A percentile compares a stretch with the other conserved stretches of the same genome.
Evolutionary conservation across 1,284 basidiomycete species (phyloP).

Genomic region (Rhodofomes roseus): DNA sequence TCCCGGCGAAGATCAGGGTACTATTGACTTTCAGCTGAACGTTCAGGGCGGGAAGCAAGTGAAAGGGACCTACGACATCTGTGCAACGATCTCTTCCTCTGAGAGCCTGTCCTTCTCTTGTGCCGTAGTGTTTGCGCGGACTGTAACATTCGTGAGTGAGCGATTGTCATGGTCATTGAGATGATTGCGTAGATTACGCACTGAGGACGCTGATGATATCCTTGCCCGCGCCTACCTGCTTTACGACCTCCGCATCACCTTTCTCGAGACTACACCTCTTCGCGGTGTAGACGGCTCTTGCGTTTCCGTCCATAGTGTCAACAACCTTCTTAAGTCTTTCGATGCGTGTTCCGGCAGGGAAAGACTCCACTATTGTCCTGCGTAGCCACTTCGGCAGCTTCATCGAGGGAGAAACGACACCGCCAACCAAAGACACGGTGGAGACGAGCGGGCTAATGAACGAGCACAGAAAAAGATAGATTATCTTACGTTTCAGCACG

Average conservation of each 20-base stretch:
- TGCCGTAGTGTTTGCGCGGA: conserved; percentile 21
- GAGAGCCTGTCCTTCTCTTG: conserved; percentile 20
- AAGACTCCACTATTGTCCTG: conserved; percentile 6
- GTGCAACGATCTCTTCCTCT: conserved; percentile 22
- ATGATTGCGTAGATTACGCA: conserved; percentile 7
- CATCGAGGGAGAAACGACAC: conserved; percentile 10
- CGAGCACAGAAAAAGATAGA: conserved; percentile 1
- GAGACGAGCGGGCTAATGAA: background rate
- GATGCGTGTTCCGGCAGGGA: conserved; percentile 11
- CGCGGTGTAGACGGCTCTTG: conserved; percentile 12
- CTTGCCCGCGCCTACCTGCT: conserved; percentile 24
- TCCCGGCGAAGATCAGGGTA: conserved; percentile 20
- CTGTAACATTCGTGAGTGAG: conserved; percentile 10
- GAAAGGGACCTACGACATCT: conserved; percentile 22
- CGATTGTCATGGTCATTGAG: background rate
- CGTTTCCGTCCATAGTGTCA: conserved; percentile 14
- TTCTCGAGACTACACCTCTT: conserved; percentile 21
- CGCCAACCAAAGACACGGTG: too few species aligned
- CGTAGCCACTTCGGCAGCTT: conserved; percentile 9
- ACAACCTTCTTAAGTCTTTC: conserved; percentile 11
- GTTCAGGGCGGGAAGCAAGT: background rate
- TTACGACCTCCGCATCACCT: conserved; percentile 22
- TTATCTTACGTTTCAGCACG: background rate
- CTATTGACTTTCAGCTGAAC: too few species aligned
- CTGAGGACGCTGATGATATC: conserved; percentile 28